Evolutionary conservation across 768 basidiomycete species (phyloP).

Genomic region (Phanerodontia chrysosporium): DNA sequence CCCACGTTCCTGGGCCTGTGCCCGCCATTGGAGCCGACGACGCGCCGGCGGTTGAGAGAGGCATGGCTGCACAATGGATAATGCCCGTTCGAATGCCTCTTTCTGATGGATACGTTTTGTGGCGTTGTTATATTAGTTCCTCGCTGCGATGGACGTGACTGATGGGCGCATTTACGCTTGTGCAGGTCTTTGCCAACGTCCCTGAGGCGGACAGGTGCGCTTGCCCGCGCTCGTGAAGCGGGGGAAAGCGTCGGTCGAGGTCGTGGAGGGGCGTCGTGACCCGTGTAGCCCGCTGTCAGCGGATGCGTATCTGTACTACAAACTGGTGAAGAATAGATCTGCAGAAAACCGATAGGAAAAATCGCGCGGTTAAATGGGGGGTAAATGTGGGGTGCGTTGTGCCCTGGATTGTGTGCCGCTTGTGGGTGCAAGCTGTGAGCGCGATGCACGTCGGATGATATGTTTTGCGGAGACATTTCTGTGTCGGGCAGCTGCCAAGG

Average conservation of each 20-base stretch:
- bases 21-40: neutral
- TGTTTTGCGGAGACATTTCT: conserved; percentile 2
- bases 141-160: neutral
- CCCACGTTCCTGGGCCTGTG: conserved; percentile 6
- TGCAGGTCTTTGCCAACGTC: conserved; percentile 45
- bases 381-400: neutral
- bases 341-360: neutral
- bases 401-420: neutral
- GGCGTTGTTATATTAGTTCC: neutral
- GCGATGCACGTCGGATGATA: neutral
- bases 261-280: neutral
- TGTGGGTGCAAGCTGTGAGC: neutral
- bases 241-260: neutral
- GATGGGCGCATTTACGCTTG: neutral
- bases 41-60: neutral
- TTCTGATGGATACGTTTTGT: conserved; percentile 9
- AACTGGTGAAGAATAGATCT: conserved; percentile 1
- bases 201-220: conserved; percentile 47
- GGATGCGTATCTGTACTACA: neutral
- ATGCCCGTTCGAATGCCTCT: neutral
- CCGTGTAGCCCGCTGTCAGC: no score
- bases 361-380: neutral
- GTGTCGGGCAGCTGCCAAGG: conserved; percentile 3
- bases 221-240: conserved; percentile 30
- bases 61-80: conserved; percentile 1